A percentile compares a stretch with the other conserved stretches of the same genome.
phyloP scores from a whole-genome alignment of 2,329 filamentous ascomycete species.

The Talaromyces sp. region DNA sequence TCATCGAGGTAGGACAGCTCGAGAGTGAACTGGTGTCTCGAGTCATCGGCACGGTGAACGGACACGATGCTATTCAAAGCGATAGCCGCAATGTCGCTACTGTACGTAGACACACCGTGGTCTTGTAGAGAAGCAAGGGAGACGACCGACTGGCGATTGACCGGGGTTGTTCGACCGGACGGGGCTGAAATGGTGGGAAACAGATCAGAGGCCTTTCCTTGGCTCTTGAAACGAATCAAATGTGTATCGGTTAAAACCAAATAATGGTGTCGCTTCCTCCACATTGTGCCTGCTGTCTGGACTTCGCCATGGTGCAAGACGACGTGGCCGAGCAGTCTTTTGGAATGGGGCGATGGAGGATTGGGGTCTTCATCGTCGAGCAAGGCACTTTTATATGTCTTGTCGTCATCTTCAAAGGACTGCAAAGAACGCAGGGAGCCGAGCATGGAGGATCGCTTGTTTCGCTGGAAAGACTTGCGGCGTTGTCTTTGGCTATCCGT shows the following conservation, averaged over 20 bases:
- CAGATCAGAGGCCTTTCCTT: constrained; percentile 58
- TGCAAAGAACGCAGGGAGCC: constrained; percentile 52
- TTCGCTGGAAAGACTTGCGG: constrained; percentile 40
- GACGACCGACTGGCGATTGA: constrained; percentile 51
- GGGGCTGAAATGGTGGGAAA: constrained; percentile 49
- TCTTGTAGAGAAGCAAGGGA: constrained; percentile 59
- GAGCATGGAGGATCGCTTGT: constrained; percentile 50
- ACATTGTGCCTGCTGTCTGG: constrained; percentile 63
- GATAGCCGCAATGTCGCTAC: constrained; percentile 50
- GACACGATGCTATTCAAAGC: constrained; percentile 62
- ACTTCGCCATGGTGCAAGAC: constrained; percentile 64
- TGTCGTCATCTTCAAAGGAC: constrained; percentile 48
- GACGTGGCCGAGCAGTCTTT: constrained; percentile 34
- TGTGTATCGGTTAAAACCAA: constrained; percentile 65
- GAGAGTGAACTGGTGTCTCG: constrained; percentile 55
- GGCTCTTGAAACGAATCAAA: constrained; percentile 62
- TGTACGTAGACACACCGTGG: constrained; percentile 51
- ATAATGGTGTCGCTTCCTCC: constrained; percentile 67
- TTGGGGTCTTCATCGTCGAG: constrained; percentile 41
- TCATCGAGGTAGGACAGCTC: constrained; percentile 66
- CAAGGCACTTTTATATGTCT: constrained; percentile 43
- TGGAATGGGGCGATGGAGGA: constrained; percentile 16
- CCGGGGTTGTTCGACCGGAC: constrained; percentile 36
- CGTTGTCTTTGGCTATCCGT: constrained; percentile 28
- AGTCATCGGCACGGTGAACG: constrained; percentile 61